phyloP scores from a whole-genome alignment of 768 basidiomycete species.

The Psilocybe azurescens region DNA sequence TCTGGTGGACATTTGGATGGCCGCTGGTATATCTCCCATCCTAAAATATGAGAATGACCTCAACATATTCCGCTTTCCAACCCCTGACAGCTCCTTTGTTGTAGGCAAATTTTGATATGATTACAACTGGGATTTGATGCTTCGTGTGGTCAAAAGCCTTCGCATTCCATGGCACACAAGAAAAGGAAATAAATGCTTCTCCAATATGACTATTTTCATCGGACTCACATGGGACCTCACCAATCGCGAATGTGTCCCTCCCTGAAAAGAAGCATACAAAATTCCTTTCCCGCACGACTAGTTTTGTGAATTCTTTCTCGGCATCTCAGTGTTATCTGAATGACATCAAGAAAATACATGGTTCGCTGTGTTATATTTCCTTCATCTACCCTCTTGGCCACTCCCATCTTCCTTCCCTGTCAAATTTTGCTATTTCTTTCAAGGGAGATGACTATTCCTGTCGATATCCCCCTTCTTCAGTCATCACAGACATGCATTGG shows the following conservation, averaged over 20 bases:
- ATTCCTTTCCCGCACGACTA: no score
- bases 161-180: no score
- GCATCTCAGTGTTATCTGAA: no score
- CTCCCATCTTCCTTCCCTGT: conserved; percentile 27
- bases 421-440: conserved; percentile 26
- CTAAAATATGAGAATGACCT: conserved; percentile 17
- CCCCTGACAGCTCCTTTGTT: conserved; percentile 1
- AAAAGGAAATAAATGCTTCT: no score
- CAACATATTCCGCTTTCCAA: conserved; percentile 25
- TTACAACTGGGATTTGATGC: conserved; percentile 21
- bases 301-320: no score
- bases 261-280: no score
- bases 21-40: conserved; percentile 4
- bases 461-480: neutral
- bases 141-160: neutral
- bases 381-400: conserved; percentile 30
- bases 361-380: conserved; percentile 22
- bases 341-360: no score
- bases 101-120: conserved; percentile 20
- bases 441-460: conserved; percentile 7
- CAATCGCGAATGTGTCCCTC: no score
- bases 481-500: neutral
- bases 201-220: no score
- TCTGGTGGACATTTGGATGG: conserved; percentile 22
- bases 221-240: no score